Conservation (phyloP, 129 eudicot genomes). For the Artemisia tridentata region DNA sequence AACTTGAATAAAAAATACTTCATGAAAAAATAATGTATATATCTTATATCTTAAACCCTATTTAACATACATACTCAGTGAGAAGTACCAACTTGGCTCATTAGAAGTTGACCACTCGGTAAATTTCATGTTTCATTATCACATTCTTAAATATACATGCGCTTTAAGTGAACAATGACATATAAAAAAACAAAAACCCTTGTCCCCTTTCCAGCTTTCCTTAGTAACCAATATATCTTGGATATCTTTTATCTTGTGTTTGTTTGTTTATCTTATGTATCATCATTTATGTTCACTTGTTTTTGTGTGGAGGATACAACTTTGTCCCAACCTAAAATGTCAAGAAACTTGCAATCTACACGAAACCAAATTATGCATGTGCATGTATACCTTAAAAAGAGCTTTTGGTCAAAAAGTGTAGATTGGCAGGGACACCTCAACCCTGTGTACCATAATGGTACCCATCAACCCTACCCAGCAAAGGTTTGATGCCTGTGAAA, state of each 20-base stretch:
- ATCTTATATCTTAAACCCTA: too few relatives aligned
- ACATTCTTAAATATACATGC: conserved; percentile 27
- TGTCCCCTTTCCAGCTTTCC: conserved; percentile 14
- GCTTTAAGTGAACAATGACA: conserved; percentile 37
- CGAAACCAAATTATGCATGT: not conserved
- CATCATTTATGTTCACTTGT: conserved; percentile 38
- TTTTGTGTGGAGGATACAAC: conserved; percentile 39
- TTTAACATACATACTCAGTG: too few relatives aligned
- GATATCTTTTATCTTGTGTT: conserved; percentile 19
- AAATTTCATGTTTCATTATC: conserved; percentile 25
- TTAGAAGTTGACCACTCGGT: not conserved
- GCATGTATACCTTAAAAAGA: conserved; percentile 1
- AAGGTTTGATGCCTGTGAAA: too few relatives aligned
- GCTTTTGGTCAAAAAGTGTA: too few relatives aligned
- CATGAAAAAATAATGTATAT: too few relatives aligned
- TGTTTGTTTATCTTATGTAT: conserved; percentile 35
- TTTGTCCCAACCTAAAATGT: conserved; percentile 32
- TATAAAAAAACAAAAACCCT: conserved; percentile 11
- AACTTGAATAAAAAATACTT: too few relatives aligned
- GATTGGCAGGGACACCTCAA: too few relatives aligned
- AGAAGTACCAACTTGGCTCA: too few relatives aligned
- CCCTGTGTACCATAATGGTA: too few relatives aligned
- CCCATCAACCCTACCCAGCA: too few relatives aligned
- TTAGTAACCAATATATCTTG: conserved; percentile 22
- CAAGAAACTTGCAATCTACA: conserved; percentile 17